Evolutionary conservation across 768 basidiomycete species (phyloP).

Genomic region (Pleurotus pulmonarius): DNA sequence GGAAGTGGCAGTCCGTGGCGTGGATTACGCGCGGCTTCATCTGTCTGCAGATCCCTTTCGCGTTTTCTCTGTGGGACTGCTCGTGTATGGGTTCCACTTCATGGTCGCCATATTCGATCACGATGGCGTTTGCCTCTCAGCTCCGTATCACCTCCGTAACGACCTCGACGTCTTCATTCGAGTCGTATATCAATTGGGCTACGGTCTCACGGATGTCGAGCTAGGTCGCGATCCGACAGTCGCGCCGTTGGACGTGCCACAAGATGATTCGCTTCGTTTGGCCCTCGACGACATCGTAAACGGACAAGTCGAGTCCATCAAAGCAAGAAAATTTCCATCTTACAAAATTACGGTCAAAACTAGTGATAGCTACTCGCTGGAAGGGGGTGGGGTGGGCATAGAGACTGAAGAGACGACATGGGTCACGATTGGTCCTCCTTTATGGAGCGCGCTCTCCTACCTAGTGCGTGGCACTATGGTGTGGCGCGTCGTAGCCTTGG

Average conservation of each 20-base stretch:
- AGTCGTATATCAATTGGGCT: slow-evolving; percentile 18
- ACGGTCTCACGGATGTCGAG: slow-evolving; percentile 7
- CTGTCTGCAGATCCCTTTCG: slow-evolving; percentile 23
- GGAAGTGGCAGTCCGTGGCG: slow-evolving; percentile 13
- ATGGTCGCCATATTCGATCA: slow-evolving; percentile 27
- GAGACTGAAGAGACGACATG: slow-evolving; percentile 6
- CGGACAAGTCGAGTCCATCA: no score
- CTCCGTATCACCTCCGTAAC: slow-evolving; percentile 17
- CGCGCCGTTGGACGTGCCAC: no score
- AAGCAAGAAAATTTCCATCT: no score
- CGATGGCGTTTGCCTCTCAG: slow-evolving; percentile 22
- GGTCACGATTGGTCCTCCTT: slow-evolving; percentile 16
- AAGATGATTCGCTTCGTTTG: no score
- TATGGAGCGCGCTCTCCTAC: slow-evolving; percentile 16
- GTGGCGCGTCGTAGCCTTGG: slow-evolving; percentile 10
- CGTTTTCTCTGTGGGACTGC: slow-evolving; percentile 22
- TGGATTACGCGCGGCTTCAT: slow-evolving; percentile 25
- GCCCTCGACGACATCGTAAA: no score
- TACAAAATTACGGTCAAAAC: neutral
- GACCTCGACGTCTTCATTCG: slow-evolving; percentile 19
- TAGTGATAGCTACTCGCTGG: neutral
- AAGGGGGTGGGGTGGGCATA: slow-evolving; percentile 1
- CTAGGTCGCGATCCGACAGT: no score
- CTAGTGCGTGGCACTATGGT: slow-evolving; percentile 14
- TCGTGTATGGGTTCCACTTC: slow-evolving; percentile 24